Evolutionary conservation across 1,284 basidiomycete genomes (phyloP), one percentile per base, ranked within the genome.

Genomic region (Sphaerobolus stellatus): DNA sequence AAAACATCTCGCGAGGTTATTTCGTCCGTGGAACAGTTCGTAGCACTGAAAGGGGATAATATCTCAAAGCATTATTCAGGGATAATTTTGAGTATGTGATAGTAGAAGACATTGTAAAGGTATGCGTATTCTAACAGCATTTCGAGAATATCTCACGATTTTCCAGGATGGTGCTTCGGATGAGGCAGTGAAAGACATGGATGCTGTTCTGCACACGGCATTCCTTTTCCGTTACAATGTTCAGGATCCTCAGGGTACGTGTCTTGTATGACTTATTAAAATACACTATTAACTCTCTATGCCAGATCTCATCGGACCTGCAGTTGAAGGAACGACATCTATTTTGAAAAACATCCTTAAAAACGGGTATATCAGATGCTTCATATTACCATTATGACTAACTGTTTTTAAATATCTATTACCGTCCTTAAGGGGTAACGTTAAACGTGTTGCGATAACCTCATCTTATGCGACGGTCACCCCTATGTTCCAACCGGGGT

Each of bases 381-480:
- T 18, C 24, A n/a, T 22, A 4, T n/a, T n/a, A n/a, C n/a, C n/a
- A n/a, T n/a, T n/a, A n/a, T n/a, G n/a, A n/a, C n/a, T 18, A 22
- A 34, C 18, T 24, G 20, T 33, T n/a, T n/a, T n/a, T n/a, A n/a
- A 72, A 61, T 66, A 71, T 61, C 71, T 71, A 56, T 50, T 61
- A 63, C 33, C 45, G 44, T 11, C 56, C 52, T 49, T 47, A 55
- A 75, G 76, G 57, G 62, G n/a, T 75, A 22, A 60, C 66, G 20
- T 73, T 90, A 54, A 78, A 83, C 81, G 89, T 2, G 73, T 92
- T 40, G 82, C 92, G 48, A 69, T 91, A 56, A 87, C 85, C 0
- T 75, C 75, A 13, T 82, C 87, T 0, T 75, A 71, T 40, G 82
- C 79, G 0, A 69, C 83, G 2, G 68, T 86, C 54, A 58, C n/a